phyloP scores from a whole-genome alignment of 805 yeast genomes.

The Cyberlindnera sargentensis region DNA sequence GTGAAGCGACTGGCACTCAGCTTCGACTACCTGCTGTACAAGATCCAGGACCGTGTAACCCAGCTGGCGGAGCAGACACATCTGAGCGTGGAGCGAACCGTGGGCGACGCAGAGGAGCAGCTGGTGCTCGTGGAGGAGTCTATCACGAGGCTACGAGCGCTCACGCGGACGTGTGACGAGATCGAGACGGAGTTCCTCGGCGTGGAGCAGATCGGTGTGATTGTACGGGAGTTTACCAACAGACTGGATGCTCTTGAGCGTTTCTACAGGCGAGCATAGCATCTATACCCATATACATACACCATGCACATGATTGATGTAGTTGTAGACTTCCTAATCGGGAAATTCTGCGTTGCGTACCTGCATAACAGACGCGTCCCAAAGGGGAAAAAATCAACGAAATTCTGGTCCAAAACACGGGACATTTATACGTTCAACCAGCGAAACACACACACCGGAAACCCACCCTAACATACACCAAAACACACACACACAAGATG shows the following conservation, averaged over 20 bases:
- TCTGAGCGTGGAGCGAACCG: constrained; percentile 20
- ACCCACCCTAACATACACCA: not conserved
- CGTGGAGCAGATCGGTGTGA: constrained; percentile 38
- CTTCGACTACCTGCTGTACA: constrained; percentile 59
- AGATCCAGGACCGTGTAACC: constrained; percentile 50
- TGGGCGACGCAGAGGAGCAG: constrained; percentile 15
- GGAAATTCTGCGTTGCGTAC: no score
- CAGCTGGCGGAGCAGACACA: constrained; percentile 38
- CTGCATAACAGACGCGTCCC: no score
- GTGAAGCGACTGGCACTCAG: constrained; percentile 51
- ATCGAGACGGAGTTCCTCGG: constrained; percentile 45
- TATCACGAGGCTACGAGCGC: constrained; percentile 31
- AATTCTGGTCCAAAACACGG: not conserved
- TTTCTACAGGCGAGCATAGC: constrained; percentile 1
- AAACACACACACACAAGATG: constrained; percentile 19
- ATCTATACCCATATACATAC: no score
- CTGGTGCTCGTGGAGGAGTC: constrained; percentile 31
- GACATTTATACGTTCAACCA: not conserved
- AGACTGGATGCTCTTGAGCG: constrained; percentile 31
- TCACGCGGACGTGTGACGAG: constrained; percentile 40
- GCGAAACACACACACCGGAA: constrained; percentile 5
- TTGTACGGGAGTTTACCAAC: constrained; percentile 34
- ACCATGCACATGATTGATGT: no score
- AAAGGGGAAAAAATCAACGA: not conserved
- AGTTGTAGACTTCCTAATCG: no score